Evolutionary conservation across 768 basidiomycete species (phyloP).

Genomic region (Auricularia cornea): DNA sequence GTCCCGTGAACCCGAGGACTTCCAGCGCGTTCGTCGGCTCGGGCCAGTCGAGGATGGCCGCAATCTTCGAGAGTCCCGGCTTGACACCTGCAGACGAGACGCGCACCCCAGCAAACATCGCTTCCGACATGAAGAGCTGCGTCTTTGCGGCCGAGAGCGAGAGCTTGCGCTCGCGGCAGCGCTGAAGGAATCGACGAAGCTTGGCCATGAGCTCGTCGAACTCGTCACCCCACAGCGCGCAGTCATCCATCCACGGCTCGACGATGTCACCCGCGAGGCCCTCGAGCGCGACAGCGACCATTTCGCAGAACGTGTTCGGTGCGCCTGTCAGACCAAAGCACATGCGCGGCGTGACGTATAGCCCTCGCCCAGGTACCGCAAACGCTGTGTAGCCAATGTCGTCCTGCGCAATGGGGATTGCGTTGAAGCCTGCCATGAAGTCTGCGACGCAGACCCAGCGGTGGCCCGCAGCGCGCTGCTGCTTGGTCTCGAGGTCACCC

Average conservation of each 20-base stretch:
- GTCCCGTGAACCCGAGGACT: slow-evolving; percentile 27
- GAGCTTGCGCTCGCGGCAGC: slow-evolving; percentile 21
- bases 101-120: slow-evolving; percentile 27
- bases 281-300: slow-evolving; percentile 2
- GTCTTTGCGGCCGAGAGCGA: slow-evolving; percentile 31
- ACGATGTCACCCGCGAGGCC: slow-evolving; percentile 11
- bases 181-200: slow-evolving; percentile 18
- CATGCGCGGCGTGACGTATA: slow-evolving; percentile 27
- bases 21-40: slow-evolving; percentile 20
- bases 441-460: no score
- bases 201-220: slow-evolving; percentile 22
- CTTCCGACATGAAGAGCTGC: slow-evolving; percentile 28
- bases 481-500: no score
- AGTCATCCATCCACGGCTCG: slow-evolving; percentile 35
- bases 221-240: slow-evolving; percentile 22
- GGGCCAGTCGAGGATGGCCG: slow-evolving; percentile 26
- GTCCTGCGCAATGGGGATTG: slow-evolving; percentile 11
- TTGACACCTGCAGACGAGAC: slow-evolving; percentile 27
- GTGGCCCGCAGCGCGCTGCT: no score
- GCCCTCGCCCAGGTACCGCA: slow-evolving; percentile 31
- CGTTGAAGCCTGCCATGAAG: no score
- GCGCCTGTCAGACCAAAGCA: no score
- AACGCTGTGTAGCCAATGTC: slow-evolving; percentile 23
- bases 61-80: slow-evolving; percentile 16
- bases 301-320: slow-evolving; percentile 24